Conservation (phyloP, 208 protist genomes). For the Trypanosoma platydactyli region DNA sequence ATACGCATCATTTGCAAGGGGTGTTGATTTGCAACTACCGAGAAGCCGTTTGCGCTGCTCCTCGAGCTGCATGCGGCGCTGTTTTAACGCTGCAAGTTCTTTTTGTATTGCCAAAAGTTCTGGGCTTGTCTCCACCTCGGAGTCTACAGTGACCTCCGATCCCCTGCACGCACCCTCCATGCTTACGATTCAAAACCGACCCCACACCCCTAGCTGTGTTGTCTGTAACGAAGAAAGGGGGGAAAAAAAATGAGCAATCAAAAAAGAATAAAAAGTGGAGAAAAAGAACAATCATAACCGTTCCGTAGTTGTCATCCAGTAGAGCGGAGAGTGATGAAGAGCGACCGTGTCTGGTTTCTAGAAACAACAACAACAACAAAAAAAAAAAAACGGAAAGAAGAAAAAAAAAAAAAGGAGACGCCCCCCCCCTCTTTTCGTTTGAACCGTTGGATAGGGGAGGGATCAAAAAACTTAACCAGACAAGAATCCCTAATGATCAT, state of each 20-base stretch:
- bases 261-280: conserved; percentile 15
- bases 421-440: no score
- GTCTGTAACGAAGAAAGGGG: neutral
- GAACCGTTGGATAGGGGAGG: no score
- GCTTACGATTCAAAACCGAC: neutral
- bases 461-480: no score
- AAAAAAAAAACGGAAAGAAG: no score
- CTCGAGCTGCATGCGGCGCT: conserved; percentile 54
- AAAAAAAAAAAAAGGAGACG: no score
- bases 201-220: neutral
- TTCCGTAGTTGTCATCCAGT: neutral
- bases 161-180: conserved; percentile 8
- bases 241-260: conserved; percentile 5
- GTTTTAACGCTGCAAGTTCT: conserved; percentile 53
- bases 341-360: neutral
- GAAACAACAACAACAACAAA: neutral
- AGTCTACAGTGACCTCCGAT: conserved; percentile 1
- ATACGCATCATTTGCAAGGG: neutral
- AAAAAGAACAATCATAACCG: conserved; percentile 11
- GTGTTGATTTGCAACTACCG: conserved; percentile 17
- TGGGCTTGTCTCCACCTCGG: conserved; percentile 10
- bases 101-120: conserved; percentile 49
- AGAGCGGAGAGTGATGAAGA: neutral
- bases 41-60: conserved; percentile 46
- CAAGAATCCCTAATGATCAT: no score